phyloP scores from a whole-genome alignment of 257 asterid species.

The Lycium ferocissimum region DNA sequence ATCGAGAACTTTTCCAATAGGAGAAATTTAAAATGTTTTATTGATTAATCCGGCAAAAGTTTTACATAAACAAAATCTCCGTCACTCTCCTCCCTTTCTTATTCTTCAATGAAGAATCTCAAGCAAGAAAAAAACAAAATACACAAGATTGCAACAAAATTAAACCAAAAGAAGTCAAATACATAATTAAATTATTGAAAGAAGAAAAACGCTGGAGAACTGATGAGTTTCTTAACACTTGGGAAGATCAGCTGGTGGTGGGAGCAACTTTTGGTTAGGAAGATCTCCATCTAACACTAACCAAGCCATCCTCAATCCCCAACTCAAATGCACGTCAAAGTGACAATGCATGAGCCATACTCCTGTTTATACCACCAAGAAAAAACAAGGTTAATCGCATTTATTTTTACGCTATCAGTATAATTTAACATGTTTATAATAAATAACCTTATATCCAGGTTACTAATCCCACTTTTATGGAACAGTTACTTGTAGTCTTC shows the following conservation, averaged over 20 bases:
- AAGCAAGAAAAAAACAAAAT: constrained; percentile 11
- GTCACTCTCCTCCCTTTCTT: neutral
- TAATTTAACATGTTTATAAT: neutral
- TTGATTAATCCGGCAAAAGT: neutral
- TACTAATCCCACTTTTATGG: neutral
- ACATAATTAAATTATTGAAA: neutral
- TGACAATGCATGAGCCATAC: constrained; percentile 76
- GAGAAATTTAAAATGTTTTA: neutral
- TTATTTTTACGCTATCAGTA: neutral
- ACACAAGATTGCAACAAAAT: neutral
- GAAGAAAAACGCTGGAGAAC: neutral
- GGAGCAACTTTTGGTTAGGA: constrained; percentile 68
- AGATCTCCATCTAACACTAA: constrained; percentile 71
- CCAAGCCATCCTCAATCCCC: constrained; percentile 91
- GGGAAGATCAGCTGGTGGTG: constrained; percentile 82
- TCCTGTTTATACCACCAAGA: constrained; percentile 39
- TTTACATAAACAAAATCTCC: constrained; percentile 15
- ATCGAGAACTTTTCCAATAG: neutral
- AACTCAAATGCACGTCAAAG: constrained; percentile 71
- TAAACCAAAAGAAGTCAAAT: neutral
- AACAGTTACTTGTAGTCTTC: neutral
- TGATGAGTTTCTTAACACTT: constrained; percentile 47
- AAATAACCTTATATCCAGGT: neutral
- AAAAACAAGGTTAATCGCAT: accelerated
- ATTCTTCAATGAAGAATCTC: neutral